A percentile compares a stretch with the other conserved stretches of the same genome.
These are phyloP conservation scores for Xylaria scruposa DNA, from an alignment of 495 filamentous ascomycete species.

Conservation along the genomic window DNA sequence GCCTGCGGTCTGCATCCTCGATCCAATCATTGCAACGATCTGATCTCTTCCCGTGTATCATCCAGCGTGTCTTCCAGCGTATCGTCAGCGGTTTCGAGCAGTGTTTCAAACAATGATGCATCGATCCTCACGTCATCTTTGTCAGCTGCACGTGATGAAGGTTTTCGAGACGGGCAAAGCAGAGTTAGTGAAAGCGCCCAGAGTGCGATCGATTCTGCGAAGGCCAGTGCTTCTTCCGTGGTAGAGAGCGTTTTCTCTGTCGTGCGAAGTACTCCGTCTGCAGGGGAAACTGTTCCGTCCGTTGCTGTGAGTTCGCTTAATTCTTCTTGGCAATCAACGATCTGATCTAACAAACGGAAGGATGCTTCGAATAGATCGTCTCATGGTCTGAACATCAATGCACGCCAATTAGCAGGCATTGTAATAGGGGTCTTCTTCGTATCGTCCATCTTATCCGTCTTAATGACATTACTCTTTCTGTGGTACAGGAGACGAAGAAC, in stretches of 20 bases:
- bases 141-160: slow-evolving; percentile 7
- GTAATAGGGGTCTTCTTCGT: slow-evolving; percentile 31
- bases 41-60: not conserved
- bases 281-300: not conserved
- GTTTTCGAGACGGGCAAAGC: slow-evolving; percentile 6
- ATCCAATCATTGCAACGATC: not conserved
- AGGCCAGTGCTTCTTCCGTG: slow-evolving; percentile 26
- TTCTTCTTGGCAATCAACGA: not conserved
- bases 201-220: slow-evolving; percentile 25
- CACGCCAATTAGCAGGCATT: slow-evolving; percentile 35
- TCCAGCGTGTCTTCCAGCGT: slow-evolving; percentile 23
- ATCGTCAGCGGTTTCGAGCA: slow-evolving; percentile 28
- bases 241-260: slow-evolving; percentile 21
- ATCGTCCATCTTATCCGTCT: slow-evolving; percentile 31
- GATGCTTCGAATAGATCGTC: slow-evolving; percentile 9
- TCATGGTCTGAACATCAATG: slow-evolving; percentile 27
- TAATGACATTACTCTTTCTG: slow-evolving; percentile 34
- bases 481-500: slow-evolving; percentile 22
- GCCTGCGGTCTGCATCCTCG: not conserved
- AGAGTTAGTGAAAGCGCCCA: slow-evolving; percentile 30
- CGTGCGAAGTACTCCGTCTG: not conserved
- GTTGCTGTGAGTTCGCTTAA: slow-evolving; percentile 2
- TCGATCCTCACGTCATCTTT: not conserved
- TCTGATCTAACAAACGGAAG: slow-evolving; percentile 17
- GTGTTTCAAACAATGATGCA: slow-evolving; percentile 2